Conservation (phyloP, 345 rosid species). For the Trapa bicornis region DNA sequence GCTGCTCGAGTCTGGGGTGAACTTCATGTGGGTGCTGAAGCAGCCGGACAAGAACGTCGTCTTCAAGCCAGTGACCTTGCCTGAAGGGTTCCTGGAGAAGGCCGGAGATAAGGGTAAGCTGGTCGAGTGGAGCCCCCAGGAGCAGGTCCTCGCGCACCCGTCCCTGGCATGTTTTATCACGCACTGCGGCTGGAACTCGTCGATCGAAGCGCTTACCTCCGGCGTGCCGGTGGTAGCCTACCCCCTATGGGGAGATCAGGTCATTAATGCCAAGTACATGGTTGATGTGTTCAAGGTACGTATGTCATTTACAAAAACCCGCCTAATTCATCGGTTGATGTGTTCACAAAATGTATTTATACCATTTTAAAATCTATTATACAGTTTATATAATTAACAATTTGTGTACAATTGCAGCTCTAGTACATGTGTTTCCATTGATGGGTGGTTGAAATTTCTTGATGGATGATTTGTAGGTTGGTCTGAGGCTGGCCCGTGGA, state of each 20-base stretch:
- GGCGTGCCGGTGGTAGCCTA: slow-evolving; percentile 60
- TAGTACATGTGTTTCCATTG: no score
- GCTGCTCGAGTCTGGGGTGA: slow-evolving; percentile 37
- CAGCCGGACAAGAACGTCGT: slow-evolving; percentile 26
- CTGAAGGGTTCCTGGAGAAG: slow-evolving; percentile 49
- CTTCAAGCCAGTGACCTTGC: slow-evolving; percentile 25
- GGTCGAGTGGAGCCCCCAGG: slow-evolving; percentile 73
- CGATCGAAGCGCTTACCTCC: slow-evolving; percentile 56
- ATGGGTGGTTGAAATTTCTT: no score
- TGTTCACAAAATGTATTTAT: no score
- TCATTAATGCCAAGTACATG: slow-evolving; percentile 54
- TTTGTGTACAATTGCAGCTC: no score
- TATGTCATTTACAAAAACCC: background rate
- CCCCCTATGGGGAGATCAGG: slow-evolving; percentile 89
- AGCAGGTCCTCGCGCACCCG: slow-evolving; percentile 54
- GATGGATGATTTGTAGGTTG: slow-evolving; percentile 11
- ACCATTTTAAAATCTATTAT: no score
- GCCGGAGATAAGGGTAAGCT: slow-evolving; percentile 41
- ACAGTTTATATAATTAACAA: no score
- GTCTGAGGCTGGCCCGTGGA: slow-evolving; percentile 60
- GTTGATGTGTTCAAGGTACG: slow-evolving; percentile 39
- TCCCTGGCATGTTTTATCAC: slow-evolving; percentile 61
- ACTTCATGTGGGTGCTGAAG: slow-evolving; percentile 73
- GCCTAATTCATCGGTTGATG: no score
- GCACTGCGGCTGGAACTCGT: slow-evolving; percentile 93